A percentile compares a stretch with the other conserved stretches of the same genome.
phyloP scores from a whole-genome alignment of 768 basidiomycete species.

The Trametes coccinea region DNA sequence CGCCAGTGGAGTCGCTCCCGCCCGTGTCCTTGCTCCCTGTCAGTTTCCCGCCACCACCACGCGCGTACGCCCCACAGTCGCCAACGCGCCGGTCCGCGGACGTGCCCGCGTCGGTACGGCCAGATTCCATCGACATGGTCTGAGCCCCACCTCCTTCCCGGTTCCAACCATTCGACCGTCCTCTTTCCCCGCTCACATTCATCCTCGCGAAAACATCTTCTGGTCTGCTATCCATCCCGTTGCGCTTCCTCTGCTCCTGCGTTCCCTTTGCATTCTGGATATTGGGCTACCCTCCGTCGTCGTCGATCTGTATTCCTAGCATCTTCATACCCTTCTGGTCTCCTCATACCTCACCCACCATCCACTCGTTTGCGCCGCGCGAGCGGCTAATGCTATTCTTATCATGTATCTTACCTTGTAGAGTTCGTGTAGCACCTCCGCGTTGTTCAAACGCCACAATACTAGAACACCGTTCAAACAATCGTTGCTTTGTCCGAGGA shows the following conservation, averaged over 20 bases:
- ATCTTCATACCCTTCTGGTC: conserved; percentile 6
- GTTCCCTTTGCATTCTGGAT: conserved; percentile 1
- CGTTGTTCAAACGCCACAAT: background rate
- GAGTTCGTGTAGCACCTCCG: background rate
- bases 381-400: conserved; percentile 12
- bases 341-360: background rate
- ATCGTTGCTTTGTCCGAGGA: background rate
- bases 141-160: background rate
- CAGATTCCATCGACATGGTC: conserved; percentile 21
- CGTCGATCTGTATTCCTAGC: conserved; percentile 16
- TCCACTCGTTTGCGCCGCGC: conserved; percentile 3
- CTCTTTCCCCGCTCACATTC: background rate
- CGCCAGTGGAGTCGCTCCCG: conserved; percentile 9
- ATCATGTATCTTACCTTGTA: conserved; percentile 14
- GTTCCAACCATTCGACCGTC: background rate
- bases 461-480: background rate
- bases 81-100: conserved; percentile 15
- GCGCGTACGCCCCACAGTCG: conserved; percentile 19
- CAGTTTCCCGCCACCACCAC: conserved; percentile 19
- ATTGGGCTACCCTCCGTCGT: background rate
- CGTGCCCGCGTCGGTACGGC: conserved; percentile 23
- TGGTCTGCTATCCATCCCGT: background rate
- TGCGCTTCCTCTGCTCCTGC: conserved; percentile 5
- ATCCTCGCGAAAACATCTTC: background rate
- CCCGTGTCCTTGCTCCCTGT: conserved; percentile 3